Evolutionary conservation across 2,329 filamentous ascomycete genomes (phyloP).

Genomic region (Didymosphaeria variabile): DNA sequence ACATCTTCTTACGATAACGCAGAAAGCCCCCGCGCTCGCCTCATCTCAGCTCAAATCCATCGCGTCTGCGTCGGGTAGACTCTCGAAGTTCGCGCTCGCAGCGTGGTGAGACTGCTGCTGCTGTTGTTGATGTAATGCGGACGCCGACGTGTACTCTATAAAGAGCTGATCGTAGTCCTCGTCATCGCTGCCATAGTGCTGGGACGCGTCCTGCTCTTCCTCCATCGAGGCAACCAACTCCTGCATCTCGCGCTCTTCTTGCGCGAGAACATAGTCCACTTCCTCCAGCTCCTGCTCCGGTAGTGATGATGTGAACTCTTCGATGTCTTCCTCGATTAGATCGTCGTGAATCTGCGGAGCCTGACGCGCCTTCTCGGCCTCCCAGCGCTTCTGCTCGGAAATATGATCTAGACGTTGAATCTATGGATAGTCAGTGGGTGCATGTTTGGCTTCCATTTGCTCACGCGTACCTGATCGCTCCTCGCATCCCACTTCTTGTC

Average conservation of each 20-base stretch:
- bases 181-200: constrained; percentile 62
- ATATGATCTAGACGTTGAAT: constrained; percentile 60
- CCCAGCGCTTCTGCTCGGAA: constrained; percentile 55
- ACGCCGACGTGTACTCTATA: constrained; percentile 66
- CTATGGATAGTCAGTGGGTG: constrained; percentile 34
- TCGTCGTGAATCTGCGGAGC: constrained; percentile 46
- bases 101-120: constrained; percentile 15
- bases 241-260: constrained; percentile 57
- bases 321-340: constrained; percentile 33
- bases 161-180: constrained; percentile 71
- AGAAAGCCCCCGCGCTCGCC: constrained; percentile 14
- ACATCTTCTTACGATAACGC: background rate
- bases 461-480: constrained; percentile 55
- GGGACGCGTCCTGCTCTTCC: constrained; percentile 31
- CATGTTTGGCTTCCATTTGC: background rate
- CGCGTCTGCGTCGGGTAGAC: constrained; percentile 36
- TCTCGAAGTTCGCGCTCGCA: constrained; percentile 20
- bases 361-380: constrained; percentile 53
- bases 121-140: constrained; percentile 40
- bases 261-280: constrained; percentile 50
- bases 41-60: constrained; percentile 50
- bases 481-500: constrained; percentile 56
- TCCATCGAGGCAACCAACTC: constrained; percentile 57
- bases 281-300: constrained; percentile 41
- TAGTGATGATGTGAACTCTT: constrained; percentile 23